Evolutionary conservation across 2,329 filamentous ascomycete species (phyloP), one percentile per base, ranked within the genome.

Genomic region (Lanzia echinophila): DNA sequence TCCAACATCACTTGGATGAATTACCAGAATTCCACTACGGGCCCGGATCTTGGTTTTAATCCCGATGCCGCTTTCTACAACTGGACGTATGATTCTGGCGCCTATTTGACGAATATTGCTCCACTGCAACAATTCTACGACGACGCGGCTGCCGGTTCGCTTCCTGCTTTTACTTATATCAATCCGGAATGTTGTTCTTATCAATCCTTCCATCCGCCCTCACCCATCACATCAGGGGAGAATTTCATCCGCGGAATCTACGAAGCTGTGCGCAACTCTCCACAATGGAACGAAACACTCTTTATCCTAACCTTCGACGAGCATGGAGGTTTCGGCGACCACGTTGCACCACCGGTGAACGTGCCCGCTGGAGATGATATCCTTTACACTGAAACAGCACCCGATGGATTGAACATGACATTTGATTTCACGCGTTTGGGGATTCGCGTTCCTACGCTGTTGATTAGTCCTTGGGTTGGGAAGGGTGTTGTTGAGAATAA

Each of bases 101-200:
- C 55, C 17, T 68, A 68, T 39, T 58, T 69, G 36, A 68, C 67
- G 11, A 67, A 69, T 32, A 65, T 72, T 41, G 62, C 68, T 17
- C 66, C 69, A 1, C 59, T 76, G 3, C 63, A 69, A 17, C 62
- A 71, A 38, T 77, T 77, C 60, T 76, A 72, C 61, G 57, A 59
- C 3, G 75, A 76, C 58, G 75, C 75, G 4, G 60, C 67, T 7
- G 68, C 68, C 5, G 74, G 75, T n/a, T 68, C 64, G 1, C 67
- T 77, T 1, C 70, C 73, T 5, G 65, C 68, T 39, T 73, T 76
- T 52, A 73, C 70, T 58, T 78, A 75, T 63, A 70, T 76, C 65
- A 81, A 75, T 60, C 73, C 75, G 3, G 72, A 74, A 56, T 76
- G 78, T 67, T 77, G 78, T 60, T 69, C 68, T 15, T 74, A 74